A percentile compares a stretch with the other conserved stretches of the same genome.
Conservation (phyloP, 1,284 basidiomycete species). For the Cystobasidium sp. region DNA sequence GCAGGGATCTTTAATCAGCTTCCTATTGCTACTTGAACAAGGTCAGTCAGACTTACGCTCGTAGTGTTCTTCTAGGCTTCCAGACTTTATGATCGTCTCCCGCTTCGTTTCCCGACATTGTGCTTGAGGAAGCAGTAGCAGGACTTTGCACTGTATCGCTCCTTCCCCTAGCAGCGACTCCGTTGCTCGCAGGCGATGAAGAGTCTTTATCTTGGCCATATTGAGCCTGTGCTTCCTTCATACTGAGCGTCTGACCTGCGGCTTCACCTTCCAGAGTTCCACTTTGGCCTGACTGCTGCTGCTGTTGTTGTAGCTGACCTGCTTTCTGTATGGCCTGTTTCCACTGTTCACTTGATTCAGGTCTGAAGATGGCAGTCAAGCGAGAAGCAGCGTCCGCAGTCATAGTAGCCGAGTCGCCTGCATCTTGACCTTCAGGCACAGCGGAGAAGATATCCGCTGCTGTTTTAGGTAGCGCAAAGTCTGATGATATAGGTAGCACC, state of each 20-base stretch:
- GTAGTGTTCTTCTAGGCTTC: conserved; percentile 79
- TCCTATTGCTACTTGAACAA: conserved; percentile 43
- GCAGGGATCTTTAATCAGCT: conserved; percentile 20
- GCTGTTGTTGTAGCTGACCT: conserved; percentile 26
- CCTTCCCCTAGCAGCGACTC: background rate
- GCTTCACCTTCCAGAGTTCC: background rate
- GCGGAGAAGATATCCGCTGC: conserved; percentile 18
- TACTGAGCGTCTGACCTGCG: conserved; percentile 25
- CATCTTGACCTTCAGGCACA: conserved; percentile 10
- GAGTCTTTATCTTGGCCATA: background rate
- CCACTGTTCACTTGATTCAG: conserved; percentile 81
- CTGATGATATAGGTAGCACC: background rate
- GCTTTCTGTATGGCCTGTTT: conserved; percentile 64
- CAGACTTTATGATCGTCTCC: conserved; percentile 61
- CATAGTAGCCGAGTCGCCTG: background rate
- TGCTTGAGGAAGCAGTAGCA: background rate
- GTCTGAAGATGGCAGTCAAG: conserved; percentile 79
- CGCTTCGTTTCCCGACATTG: conserved; percentile 7
- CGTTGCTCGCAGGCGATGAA: conserved; percentile 24
- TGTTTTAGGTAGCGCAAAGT: conserved; percentile 15
- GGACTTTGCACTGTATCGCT: conserved; percentile 23
- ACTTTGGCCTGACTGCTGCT: background rate
- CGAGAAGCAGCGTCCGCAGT: conserved; percentile 18
- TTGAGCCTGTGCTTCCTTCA: conserved; percentile 12
- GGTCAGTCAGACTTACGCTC: conserved; percentile 69